Base-by-base conservation (phyloP, 768 basidiomycete genomes). In the Ramaria rubella region DNA sequence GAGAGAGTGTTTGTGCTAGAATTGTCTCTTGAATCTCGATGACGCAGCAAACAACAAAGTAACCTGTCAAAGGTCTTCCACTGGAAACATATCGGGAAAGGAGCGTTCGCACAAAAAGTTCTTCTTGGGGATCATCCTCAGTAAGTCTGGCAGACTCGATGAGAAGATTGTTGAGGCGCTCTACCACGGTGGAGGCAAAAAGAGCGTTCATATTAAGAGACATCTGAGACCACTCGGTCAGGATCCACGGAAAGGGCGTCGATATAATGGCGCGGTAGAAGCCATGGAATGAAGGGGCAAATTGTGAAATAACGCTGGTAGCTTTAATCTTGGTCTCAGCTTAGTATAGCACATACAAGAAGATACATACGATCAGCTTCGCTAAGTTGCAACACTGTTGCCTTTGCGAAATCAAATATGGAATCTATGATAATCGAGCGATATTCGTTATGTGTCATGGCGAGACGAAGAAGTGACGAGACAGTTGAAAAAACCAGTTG, bases 31-130 rank as follows among this genome's bases (percentile, higher is more conserved):
- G 81, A 40, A 83, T 85, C 68, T 93, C 90, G 62, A 90, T 80
- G 45, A 90, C 82, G 65, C 91, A 93, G 69, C 91, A 94, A n/a
- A 92, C 82, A 54, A 89, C 78, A 62, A 94, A 93, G 66, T 91
- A 90, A 9, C 91, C 90, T 53, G 85, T 90, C 15, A 94, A 73
- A 12, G 92, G 91, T 5, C 91, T 79, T 8, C 85, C 87, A 55
- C 79, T 79, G 8, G 80, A 74, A 17, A 87, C 80, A 69, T 90
- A 97, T 52, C 86, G 85, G 27, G 83, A 78, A 14, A 89, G 74
- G 63, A 91, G 83, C 2, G 83, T 82, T 62, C 84, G 82, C 21
- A 85, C 75, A 65, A 81, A 87, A 55, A 73, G 73, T 36, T 84
- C 69, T 5, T 71, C 70, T 29, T 82, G 81, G 38, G 79, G 75